Evolutionary conservation across 805 yeast genomes (phyloP).

Genomic region (Soucietia sequanensis): DNA sequence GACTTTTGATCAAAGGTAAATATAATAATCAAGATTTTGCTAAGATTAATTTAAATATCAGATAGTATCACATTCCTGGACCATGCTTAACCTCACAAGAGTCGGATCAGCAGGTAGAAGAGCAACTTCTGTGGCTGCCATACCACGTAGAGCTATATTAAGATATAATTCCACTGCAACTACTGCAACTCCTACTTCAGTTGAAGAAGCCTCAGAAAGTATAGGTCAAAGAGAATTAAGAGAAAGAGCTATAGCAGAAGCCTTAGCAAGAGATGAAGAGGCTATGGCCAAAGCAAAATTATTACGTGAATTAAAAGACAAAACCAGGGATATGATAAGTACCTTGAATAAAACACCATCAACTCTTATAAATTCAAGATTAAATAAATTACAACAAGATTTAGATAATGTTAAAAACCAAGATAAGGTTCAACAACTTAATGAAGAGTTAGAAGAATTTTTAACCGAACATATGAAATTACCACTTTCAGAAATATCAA

Average conservation of each 20-base stretch:
- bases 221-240: conserved; percentile 29
- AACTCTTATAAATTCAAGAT: conserved; percentile 26
- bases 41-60: too few relatives aligned
- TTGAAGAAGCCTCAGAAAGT: conserved; percentile 4
- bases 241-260: conserved; percentile 42
- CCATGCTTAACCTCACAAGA: too few relatives aligned
- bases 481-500: conserved; percentile 25
- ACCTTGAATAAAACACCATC: conserved; percentile 35
- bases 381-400: conserved; percentile 28
- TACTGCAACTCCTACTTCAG: too few relatives aligned
- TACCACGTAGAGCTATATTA: too few relatives aligned
- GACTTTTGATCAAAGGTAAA: too few relatives aligned
- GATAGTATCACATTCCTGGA: too few relatives aligned
- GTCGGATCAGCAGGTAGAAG: too few relatives aligned
- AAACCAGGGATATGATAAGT: conserved; percentile 25
- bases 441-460: conserved; percentile 40
- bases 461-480: conserved; percentile 31
- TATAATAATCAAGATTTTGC: too few relatives aligned
- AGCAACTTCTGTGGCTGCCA: too few relatives aligned
- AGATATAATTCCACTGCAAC: too few relatives aligned
- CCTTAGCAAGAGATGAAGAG: conserved; percentile 43
- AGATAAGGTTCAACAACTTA: conserved; percentile 37
- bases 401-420: conserved; percentile 24
- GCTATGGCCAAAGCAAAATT: conserved; percentile 33
- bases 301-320: conserved; percentile 29